phyloP scores from a whole-genome alignment of 768 basidiomycete species.

The Termitomyces heimii region DNA sequence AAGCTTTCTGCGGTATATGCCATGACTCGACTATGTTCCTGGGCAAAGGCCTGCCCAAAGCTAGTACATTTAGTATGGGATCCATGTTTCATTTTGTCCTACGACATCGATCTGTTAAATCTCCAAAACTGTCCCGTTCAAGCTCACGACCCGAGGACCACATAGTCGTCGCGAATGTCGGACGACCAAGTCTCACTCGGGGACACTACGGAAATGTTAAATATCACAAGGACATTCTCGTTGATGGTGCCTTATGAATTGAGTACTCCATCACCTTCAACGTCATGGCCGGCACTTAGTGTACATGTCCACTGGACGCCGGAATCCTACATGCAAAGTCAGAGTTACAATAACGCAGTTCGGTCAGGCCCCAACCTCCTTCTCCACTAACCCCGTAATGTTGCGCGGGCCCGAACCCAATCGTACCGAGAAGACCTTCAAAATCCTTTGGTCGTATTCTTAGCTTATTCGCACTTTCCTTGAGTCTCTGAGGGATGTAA shows the following conservation, averaged over 20 bases:
- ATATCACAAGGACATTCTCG: neutral
- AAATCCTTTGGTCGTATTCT: constrained; percentile 63
- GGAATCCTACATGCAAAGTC: constrained; percentile 40
- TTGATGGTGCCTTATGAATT: neutral
- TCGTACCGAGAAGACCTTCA: constrained; percentile 37
- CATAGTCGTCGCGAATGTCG: neutral
- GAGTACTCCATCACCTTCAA: neutral
- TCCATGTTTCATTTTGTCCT: neutral
- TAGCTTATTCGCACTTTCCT: constrained; percentile 52
- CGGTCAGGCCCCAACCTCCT: constrained; percentile 44
- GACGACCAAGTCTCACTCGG: neutral
- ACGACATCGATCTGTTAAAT: neutral
- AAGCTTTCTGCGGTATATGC: too few species aligned
- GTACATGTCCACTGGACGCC: constrained; percentile 60
- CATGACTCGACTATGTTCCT: neutral
- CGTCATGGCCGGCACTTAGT: constrained; percentile 24
- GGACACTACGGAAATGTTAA: neutral
- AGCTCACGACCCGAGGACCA: neutral
- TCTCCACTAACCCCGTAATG: constrained; percentile 54
- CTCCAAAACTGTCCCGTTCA: neutral
- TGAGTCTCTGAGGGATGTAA: constrained; percentile 35
- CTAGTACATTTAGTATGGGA: neutral
- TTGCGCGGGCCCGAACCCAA: constrained; percentile 55
- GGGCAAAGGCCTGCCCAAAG: neutral
- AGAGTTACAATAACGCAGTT: neutral